These are phyloP conservation scores for Citropsis articulata DNA, from an alignment of 345 rosid species.

Conservation along the genomic window DNA sequence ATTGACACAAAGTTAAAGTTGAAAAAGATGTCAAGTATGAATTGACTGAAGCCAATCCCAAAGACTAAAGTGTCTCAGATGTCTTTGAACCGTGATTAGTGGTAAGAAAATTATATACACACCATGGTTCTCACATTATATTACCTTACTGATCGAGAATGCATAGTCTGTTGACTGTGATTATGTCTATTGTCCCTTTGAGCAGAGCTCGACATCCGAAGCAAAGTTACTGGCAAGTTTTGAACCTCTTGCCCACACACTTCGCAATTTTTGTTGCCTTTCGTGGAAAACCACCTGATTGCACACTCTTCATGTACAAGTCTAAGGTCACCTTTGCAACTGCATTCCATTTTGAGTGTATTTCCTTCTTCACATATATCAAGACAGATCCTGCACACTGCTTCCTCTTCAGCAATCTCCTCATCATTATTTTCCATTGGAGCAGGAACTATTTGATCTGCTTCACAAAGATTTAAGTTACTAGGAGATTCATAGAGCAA, in stretches of 20 bases:
- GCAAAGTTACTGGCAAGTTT: slow-evolving; percentile 86
- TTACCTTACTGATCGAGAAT: slow-evolving; percentile 58
- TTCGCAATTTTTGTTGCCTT: slow-evolving; percentile 80
- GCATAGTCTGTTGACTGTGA: slow-evolving; percentile 40
- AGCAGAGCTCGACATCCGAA: slow-evolving; percentile 50
- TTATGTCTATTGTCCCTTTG: slow-evolving; percentile 49
- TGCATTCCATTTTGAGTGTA: slow-evolving; percentile 96
- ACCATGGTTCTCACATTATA: not conserved
- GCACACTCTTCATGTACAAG: slow-evolving; percentile 93
- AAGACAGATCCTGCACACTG: slow-evolving; percentile 86
- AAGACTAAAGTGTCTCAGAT: not conserved
- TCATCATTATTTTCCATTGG: slow-evolving; percentile 61
- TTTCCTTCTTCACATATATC: slow-evolving; percentile 82
- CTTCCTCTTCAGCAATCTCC: slow-evolving; percentile 98
- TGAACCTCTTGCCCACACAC: slow-evolving; percentile 85
- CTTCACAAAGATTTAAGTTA: slow-evolving; percentile 14
- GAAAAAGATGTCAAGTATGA: slow-evolving; percentile 4
- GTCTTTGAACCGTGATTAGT: not conserved
- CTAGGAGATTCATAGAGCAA: slow-evolving; percentile 6
- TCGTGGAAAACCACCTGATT: slow-evolving; percentile 79
- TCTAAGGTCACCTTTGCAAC: slow-evolving; percentile 90
- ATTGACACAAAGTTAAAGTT: not conserved
- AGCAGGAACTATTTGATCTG: slow-evolving; percentile 64
- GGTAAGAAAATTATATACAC: not conserved
- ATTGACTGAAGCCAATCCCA: not conserved